phyloP scores from a whole-genome alignment of 495 filamentous ascomycete genomes.

The Lasiosphaeris hirsuta region DNA sequence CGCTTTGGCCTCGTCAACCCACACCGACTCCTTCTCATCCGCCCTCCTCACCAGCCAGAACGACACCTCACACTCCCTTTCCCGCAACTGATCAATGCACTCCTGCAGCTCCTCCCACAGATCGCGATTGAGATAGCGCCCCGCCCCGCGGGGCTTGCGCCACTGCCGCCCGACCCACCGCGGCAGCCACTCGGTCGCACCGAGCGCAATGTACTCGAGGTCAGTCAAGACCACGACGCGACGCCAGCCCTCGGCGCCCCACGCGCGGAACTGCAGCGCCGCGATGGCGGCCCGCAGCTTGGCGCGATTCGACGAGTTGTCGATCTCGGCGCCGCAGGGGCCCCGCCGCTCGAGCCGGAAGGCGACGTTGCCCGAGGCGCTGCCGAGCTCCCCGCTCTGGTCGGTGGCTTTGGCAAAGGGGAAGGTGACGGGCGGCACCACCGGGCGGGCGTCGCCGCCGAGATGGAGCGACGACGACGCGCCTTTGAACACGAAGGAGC shows the following conservation, averaged over 20 bases:
- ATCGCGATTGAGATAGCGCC: constrained; percentile 36
- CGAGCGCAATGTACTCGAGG: constrained; percentile 43
- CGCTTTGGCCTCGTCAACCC: constrained; percentile 26
- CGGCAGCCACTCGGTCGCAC: constrained; percentile 40
- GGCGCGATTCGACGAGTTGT: constrained; percentile 41
- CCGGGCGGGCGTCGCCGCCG: not conserved
- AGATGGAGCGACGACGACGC: not conserved
- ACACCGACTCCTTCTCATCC: constrained; percentile 8
- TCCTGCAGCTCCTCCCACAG: constrained; percentile 41
- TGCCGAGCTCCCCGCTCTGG: not conserved
- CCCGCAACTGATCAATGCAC: constrained; percentile 25
- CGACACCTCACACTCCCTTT: constrained; percentile 25
- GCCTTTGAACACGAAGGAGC: constrained; percentile 36
- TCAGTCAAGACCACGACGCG: constrained; percentile 46
- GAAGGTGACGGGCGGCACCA: constrained; percentile 3
- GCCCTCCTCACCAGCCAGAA: constrained; percentile 28
- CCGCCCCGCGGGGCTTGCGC: constrained; percentile 17
- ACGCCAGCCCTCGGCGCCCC: constrained; percentile 39
- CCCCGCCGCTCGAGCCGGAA: constrained; percentile 33
- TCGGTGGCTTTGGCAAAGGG: constrained; percentile 11
- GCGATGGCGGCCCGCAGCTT: constrained; percentile 45
- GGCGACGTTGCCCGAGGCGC: constrained; percentile 20
- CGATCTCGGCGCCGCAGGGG: constrained; percentile 19
- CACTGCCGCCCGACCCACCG: constrained; percentile 43
- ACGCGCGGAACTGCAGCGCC: constrained; percentile 37